Base-by-base conservation (phyloP, 202 grass and related monocot species). In the Panicum hallii region DNA sequence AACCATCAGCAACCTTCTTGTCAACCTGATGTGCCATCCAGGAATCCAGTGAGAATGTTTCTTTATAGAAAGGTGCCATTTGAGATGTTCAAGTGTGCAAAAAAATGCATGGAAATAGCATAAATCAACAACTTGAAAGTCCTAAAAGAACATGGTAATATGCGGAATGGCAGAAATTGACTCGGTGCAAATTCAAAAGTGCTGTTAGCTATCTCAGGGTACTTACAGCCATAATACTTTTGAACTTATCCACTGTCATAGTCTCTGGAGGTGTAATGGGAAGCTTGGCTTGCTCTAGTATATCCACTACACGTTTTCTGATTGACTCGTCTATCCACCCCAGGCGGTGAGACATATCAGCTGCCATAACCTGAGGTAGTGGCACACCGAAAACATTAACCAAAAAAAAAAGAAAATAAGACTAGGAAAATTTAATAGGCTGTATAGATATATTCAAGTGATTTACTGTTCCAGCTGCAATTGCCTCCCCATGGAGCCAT, bases 1-100 rank as follows among this genome's bases (percentile, higher is more conserved):
- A 78, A 87, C 97, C 97, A 84, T 99, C 97, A 22, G 97, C 97
- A 52, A 99, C 97, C 87, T 99, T 99, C 88, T 99, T 99, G 85
- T 99, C 97, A 61, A 99, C 97, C 97, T 99, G 54, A 84, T 48
- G 34, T 11, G 17, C 28, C 17, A 81, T 79, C 44, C 80, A 82
- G 54, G 46, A 81, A 71, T 74, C 57, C 13, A 83, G 50, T 76
- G 46, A 75, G 55, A 58, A 42, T 56, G 10, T 11, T 45, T 50
- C 57, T 23, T 15, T 22, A 22, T 42, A 44, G 5, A 81, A 74
- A 41, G 8, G 38, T 38, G 63, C 9, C 68, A 63, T 20, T 52
- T 15, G 10, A 82, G 15, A 66, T 74, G 43, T 49, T 17, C 28
- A 79, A 66, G 11, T 38, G 15, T 49, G 57, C 80, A 22, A 62